Conservation (phyloP, 2,329 filamentous ascomycete genomes). For the Arthrobotrys sinensis region DNA sequence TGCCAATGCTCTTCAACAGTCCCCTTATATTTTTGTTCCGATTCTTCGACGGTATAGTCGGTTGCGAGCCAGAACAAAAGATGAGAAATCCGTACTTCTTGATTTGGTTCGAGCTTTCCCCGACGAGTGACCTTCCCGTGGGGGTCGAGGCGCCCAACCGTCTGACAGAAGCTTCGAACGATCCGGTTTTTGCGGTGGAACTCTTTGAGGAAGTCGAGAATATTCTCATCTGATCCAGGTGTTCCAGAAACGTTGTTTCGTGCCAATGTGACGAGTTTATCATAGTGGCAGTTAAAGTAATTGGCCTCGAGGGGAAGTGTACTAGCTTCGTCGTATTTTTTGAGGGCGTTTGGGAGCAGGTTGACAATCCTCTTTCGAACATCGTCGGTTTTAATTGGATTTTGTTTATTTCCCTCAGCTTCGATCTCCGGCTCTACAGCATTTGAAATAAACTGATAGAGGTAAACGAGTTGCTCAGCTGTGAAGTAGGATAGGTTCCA, state of each 20-base stretch:
- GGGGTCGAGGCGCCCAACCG: not conserved
- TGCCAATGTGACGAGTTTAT: not conserved
- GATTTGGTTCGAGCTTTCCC: not conserved
- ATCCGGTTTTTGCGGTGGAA: conserved; percentile 12
- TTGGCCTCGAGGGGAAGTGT: not conserved
- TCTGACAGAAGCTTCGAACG: conserved; percentile 18
- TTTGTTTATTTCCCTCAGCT: not conserved
- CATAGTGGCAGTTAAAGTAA: conserved; percentile 16
- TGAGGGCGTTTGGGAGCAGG: not conserved
- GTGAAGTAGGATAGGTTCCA: conserved; percentile 14
- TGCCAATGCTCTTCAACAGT: conserved; percentile 2
- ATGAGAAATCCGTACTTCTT: conserved; percentile 6
- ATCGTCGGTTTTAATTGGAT: not conserved
- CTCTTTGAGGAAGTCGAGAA: not conserved
- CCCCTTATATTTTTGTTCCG: not conserved
- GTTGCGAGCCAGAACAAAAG: conserved; percentile 40
- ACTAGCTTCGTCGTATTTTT: not conserved
- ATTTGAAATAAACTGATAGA: conserved; percentile 3
- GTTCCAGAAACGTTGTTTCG: not conserved
- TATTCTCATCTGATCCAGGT: not conserved
- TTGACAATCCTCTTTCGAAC: conserved; percentile 15
- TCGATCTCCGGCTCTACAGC: not conserved
- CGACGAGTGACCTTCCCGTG: not conserved
- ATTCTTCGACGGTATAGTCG: conserved; percentile 9
- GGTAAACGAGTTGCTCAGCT: conserved; percentile 19